Percentiles rank a stretch among this genome's conserved stretches.
phyloP scores from a whole-genome alignment of 208 protist species.

The Zelonia costaricensis region DNA sequence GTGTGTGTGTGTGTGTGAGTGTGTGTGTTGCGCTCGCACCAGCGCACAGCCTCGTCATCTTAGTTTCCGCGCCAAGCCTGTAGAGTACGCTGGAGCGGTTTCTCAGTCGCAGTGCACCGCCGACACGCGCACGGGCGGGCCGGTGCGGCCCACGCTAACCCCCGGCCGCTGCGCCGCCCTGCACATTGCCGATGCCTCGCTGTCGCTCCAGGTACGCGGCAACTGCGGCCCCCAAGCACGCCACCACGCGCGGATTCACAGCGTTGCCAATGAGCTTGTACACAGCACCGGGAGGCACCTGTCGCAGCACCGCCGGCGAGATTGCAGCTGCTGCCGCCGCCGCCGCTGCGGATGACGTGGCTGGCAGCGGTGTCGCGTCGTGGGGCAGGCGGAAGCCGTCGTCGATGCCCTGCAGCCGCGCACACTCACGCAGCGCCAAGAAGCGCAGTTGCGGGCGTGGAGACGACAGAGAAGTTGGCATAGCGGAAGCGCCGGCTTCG shows the following conservation, averaged over 20 bases:
- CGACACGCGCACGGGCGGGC: too few species aligned
- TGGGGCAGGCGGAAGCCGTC: slow-evolving; percentile 48
- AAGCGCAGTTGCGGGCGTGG: slow-evolving; percentile 45
- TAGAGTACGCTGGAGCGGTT: too few species aligned
- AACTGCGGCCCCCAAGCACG: slow-evolving; percentile 27
- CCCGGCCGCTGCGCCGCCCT: neutral
- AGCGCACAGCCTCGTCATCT: too few species aligned
- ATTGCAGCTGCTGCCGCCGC: neutral
- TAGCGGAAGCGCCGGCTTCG: neutral
- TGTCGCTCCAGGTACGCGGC: slow-evolving; percentile 11
- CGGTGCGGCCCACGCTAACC: neutral
- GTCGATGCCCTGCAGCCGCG: slow-evolving; percentile 71
- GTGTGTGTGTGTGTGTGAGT: too few species aligned
- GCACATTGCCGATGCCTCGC: too few species aligned
- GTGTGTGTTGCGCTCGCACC: too few species aligned
- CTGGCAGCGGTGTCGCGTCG: slow-evolving; percentile 7
- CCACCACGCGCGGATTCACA: slow-evolving; percentile 76
- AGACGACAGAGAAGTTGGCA: neutral
- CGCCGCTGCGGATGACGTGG: neutral
- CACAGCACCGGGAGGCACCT: slow-evolving; percentile 32
- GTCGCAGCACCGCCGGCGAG: slow-evolving; percentile 2
- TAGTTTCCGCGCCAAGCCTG: too few species aligned
- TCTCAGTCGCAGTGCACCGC: too few species aligned
- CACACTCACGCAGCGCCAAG: slow-evolving; percentile 72
- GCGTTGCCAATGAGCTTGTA: slow-evolving; percentile 82